These are phyloP conservation scores for Apiotrichum gracile DNA, from an alignment of 1,284 basidiomycete genomes.

Conservation along the genomic window DNA sequence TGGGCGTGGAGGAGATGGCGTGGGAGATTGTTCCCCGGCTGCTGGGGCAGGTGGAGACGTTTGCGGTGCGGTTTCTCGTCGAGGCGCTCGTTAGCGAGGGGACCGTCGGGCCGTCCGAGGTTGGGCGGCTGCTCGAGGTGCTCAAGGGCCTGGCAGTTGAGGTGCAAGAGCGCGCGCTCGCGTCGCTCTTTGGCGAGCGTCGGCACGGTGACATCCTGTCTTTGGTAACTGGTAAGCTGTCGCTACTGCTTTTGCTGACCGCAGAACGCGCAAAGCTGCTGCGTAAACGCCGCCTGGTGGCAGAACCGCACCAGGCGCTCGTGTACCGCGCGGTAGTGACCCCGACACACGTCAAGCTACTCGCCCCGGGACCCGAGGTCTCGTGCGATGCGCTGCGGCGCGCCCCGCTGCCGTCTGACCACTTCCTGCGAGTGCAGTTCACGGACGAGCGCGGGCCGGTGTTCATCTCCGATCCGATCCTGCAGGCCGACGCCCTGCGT, in stretches of 20 bases:
- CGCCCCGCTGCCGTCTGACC: conserved; percentile 12
- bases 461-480: conserved; percentile 18
- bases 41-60: background rate
- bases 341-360: conserved; percentile 23
- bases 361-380: conserved; percentile 21
- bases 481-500: conserved; percentile 14
- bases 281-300: background rate
- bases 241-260: too few species aligned
- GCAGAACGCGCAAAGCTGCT: conserved; percentile 4
- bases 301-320: conserved; percentile 9
- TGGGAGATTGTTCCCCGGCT: background rate
- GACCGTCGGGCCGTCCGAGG: conserved; percentile 19
- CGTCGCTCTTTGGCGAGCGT: conserved; percentile 24
- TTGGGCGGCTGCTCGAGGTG: conserved; percentile 8
- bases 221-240: background rate
- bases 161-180: conserved; percentile 17
- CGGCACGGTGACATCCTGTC: background rate
- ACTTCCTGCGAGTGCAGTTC: conserved; percentile 30
- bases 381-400: conserved; percentile 24
- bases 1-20: conserved; percentile 1
- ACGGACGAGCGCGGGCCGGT: conserved; percentile 25
- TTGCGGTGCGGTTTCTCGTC: conserved; percentile 17
- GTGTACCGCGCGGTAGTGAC: conserved; percentile 24
- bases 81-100: conserved; percentile 26
- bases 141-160: background rate